Evolutionary conservation across 2,329 filamentous ascomycete genomes (phyloP), one percentile per base, ranked within the genome.

Genomic region (Aureobasidium sp.): DNA sequence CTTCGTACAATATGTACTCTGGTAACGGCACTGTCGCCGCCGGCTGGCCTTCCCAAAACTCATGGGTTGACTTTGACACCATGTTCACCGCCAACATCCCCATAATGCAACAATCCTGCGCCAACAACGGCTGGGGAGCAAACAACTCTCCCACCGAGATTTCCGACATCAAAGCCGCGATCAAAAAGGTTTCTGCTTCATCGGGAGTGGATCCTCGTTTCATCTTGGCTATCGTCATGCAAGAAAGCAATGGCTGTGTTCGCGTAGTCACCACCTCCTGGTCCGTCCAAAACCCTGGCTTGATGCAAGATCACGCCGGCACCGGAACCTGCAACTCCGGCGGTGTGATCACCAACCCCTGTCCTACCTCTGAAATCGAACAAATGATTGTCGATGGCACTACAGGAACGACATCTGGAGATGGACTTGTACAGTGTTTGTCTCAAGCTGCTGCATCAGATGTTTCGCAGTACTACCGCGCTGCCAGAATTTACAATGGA

Each of bases 401-500:
- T 2, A 69, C 70, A 7, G 83, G 83, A 38, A 81, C 82, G 11
- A 64, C 74, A 6, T 71, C 73, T 23, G 81, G 81, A 6, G 79
- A 81, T 29, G 84, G 82, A 1, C 73, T 86, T 18, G 74, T 75
- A 45, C 79, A 82, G 67, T 75, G 73, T 60, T 68, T 82, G 50
- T 71, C 70, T 27, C 53, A 75, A 64, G 65, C 74, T 20, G 72
- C 70, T 6, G 58, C 47, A 7, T 43, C 68, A 10, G 75, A 78
- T 65, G 76, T 75, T 45, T 72, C 74, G 59, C 78, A 76, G 53
- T 85, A 78, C 73, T 86, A 85, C 72, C 78, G 75, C 56, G 82
- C 80, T 0, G 81, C 82, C n/a, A 76, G 83, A 40, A 78, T 81
- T 42, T 86, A 86, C 76, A 86, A 87, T 72, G 81, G 81, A n/a